Evolutionary conservation across 2,329 filamentous ascomycete species (phyloP), one percentile per base, ranked within the genome.

Genomic region (Colletotrichum tropicale): DNA sequence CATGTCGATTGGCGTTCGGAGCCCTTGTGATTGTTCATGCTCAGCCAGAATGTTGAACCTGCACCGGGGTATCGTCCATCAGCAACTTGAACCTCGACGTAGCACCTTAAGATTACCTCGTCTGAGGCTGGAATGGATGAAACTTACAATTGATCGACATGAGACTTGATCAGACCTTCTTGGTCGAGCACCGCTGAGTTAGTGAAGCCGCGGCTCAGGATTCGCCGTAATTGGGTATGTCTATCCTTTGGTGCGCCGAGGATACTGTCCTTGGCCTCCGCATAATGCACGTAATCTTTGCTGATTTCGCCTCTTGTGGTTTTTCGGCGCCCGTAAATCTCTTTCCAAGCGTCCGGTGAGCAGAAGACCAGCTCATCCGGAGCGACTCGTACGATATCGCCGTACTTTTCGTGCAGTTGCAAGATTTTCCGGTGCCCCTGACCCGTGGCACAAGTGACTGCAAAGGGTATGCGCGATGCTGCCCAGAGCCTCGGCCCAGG

Each of bases 361-460:
- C 55, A 80, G 84, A 77, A 87, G 88, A 2, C 85, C 2, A 90
- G 82, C 76, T 89, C 86, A 70, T 87, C 82, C 1, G 88, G 87
- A 10, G 83, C 84, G 28, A 88, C 80, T 12, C 88, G 85, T 6
- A 90, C 87, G 1, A 89, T 82, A 2, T 83, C 81, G 12, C 88
- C 88, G 75, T 87, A 87, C 34, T 80, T 74, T 7, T 81, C 76
- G 78, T 87, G 86, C 13, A 87, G 79, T 6, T 76, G 75, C 28
- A 80, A 77, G 30, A 76, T 28, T 12, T 62, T 48, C 7, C 12
- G 30, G 30, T 71, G 60, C 3, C n/a, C 38, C 2, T 58, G 26
- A 8, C 69, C 69, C 1, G 60, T 36, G 16, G 32, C 12, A 58
- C n/a, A 65, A 15, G 8, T n/a, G 9, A 52, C 34, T 8, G 61